Base-by-base conservation (phyloP, 176 grass and related monocot genomes). In the bread wheat (Triticum aestivum) region DNA sequence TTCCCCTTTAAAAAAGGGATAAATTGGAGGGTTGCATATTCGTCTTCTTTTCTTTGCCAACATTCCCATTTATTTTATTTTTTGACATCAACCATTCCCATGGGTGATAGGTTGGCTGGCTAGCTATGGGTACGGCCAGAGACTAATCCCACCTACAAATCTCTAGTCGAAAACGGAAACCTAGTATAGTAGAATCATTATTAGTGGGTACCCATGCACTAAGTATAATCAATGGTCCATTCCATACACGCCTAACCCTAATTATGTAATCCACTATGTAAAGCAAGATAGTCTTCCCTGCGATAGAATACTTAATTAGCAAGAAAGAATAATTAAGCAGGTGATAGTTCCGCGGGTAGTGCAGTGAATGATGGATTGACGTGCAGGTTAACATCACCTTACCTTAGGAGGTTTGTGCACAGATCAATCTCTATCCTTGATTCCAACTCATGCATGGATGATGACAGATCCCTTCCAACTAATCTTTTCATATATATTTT, bases 191-290 rank as follows among this genome's bases (percentile, higher is more conserved):
- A 69, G 34, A 56, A 42, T 61, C 67, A 79, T 68, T 72, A 79
- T 61, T 72, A 47, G 81, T 79, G 27, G 67, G 59, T 20, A 83
- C 35, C 10, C 61, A 2, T 21, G 80, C 85, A 84, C 85, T 80
- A 87, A 80, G 58, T 29, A 26, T 69, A 84, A 81, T 88, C 80
- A 84, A 81, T 88, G 69, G 81, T 68, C 85, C 29, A 75, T 68
- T 68, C 85, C 29, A 75, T 68, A 65, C 61, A 84, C 8, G 49
- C 47, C 47, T 81, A 91, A 91, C 37, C 47, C 15, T 81, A 91
- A 91, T 91, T 87, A 84, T 91, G 77, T 37, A 51, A 64, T 38
- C 69, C 89, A 91, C 85, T 85, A 81, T 68, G 64, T 90, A 87
- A 91, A 91, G 89, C 61, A 58, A 77, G 37, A 77, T 82, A 41